Base-by-base conservation (phyloP, 2,329 filamentous ascomycete genomes). In the Ilyonectria robusta region DNA sequence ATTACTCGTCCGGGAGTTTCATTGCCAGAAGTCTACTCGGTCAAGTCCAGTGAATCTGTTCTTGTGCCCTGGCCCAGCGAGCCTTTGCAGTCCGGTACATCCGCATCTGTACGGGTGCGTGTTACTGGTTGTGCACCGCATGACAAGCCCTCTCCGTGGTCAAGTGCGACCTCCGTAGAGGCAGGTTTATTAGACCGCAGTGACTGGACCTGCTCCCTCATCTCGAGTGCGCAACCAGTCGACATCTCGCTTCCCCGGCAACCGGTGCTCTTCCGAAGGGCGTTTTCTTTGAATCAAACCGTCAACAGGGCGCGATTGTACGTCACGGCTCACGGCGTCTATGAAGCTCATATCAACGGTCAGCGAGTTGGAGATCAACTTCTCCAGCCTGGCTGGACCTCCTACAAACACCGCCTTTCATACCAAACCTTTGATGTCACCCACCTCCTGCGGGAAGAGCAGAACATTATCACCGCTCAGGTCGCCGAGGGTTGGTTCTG, bases 351-450 rank as follows among this genome's bases (percentile, higher is more conserved):
- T 26, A 82, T 88, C 67, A 87, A 88, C 56, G 84, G 83, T 0
- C 64, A 74, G 0, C 70, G 73, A 9, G 80, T 86, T 8, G 81
- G 81, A 0, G 79, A 81, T 53, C 64, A 77, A 6, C 77, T 80
- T 11, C 77, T 87, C 54, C 83, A 85, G 40, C 86, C 86, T 0
- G 85, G 86, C 0, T 88, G 85, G 84, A 82, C 83, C 47, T 81
- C 80, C 13, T 89, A 88, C 68, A 75, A 81, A 0, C 75, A 83
- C 60, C 78, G 86, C 2, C 80, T 84, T n/a, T 76, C 80, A 1
- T 89, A 89, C 63, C 82, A 88, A 66, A 85, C 82, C 0, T 86
- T 84, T 66, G 86, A 89, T 68, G 83, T 89, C 2, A 82, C 81
- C 0, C 64, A 76, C 1, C 75, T 84, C 0, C 63, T 88, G 1